Conservation (phyloP, 1,139 yeast genomes). For the Taphrina betulina region DNA sequence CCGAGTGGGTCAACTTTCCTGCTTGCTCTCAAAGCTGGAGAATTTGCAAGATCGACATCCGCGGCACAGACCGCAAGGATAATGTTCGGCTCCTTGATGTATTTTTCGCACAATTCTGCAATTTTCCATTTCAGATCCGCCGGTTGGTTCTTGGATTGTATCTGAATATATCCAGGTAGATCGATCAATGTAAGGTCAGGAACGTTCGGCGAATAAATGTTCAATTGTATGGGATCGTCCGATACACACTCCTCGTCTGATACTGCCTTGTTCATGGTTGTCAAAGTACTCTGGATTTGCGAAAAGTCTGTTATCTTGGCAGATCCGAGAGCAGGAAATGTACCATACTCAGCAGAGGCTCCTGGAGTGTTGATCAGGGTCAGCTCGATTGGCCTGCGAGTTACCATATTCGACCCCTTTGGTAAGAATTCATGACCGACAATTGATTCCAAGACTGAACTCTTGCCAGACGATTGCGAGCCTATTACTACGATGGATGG, state of each 20-base stretch:
- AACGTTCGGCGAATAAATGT: slow-evolving; percentile 84
- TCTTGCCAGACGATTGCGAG: slow-evolving; percentile 94
- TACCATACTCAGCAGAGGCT: slow-evolving; percentile 82
- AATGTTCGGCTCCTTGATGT: slow-evolving; percentile 86
- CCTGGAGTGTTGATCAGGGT: slow-evolving; percentile 85
- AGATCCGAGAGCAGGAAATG: slow-evolving; percentile 85
- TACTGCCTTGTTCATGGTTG: slow-evolving; percentile 89
- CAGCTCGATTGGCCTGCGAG: slow-evolving; percentile 90
- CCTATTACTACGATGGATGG: slow-evolving; percentile 97
- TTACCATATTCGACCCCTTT: slow-evolving; percentile 93
- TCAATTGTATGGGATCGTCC: slow-evolving; percentile 85
- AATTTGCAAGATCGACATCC: slow-evolving; percentile 95
- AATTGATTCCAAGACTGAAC: slow-evolving; percentile 87
- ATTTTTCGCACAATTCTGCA: slow-evolving; percentile 73
- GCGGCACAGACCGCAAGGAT: slow-evolving; percentile 96
- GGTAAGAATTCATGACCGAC: slow-evolving; percentile 95
- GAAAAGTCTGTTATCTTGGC: slow-evolving; percentile 79
- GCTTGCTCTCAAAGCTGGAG: slow-evolving; percentile 92
- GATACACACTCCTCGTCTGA: slow-evolving; percentile 82
- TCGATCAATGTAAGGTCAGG: slow-evolving; percentile 95
- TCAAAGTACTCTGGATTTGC: slow-evolving; percentile 79
- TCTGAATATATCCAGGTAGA: slow-evolving; percentile 95
- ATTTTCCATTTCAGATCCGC: slow-evolving; percentile 75
- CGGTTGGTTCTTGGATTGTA: slow-evolving; percentile 97
- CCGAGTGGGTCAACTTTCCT: slow-evolving; percentile 90